Evolutionary conservation across 2,329 filamentous ascomycete genomes (phyloP), one percentile per base, ranked within the genome.

Genomic region (Pseudonectria buxi): DNA sequence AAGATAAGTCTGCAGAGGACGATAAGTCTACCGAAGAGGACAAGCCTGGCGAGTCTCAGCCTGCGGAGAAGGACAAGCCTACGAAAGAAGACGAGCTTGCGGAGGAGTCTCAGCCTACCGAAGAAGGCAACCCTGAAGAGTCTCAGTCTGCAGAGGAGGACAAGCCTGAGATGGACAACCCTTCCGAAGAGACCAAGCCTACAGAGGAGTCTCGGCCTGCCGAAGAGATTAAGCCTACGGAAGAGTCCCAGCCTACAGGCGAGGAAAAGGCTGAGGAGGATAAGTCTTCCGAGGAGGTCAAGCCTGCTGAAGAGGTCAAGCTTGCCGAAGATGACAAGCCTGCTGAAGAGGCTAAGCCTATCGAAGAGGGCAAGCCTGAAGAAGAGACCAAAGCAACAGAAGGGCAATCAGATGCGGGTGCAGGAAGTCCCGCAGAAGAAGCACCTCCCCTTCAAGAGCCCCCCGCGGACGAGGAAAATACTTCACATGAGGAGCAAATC

Each of bases 21-120:
- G 39, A 39, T 22, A 30, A 22, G n/a, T 5, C 33, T 15, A 26
- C 24, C 13, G 25, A 33, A 15, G 31, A 42, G 28, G 39, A 39
- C 26, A 30, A 27, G 25, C 33, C 36, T 25, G 30, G 18, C 18
- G 18, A 22, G 18, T 5, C 18, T 9, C 18, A 33, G 15, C 33
- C 35, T 28, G 27, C 33, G 9, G 15, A 12, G 14, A 32, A 38
- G n/a, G 24, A 33, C 18, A 39, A 40, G 28, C 24, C 28, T 15
- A 30, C 28, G n/a, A 34, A 30, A 36, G 38, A 40, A 26, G 37
- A 45, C 24, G 37, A 39, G 27, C 39, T 39, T 25, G 41, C 31
- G 24, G 39, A 41, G 14, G 41, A 47, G 31, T 26, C 35, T 13
- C 30, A 36, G 27, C 15, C 27, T 22, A 28, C 33, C 18, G 37